Conservation (phyloP, 306 rosid species). For the Mimosa bimucronata region DNA sequence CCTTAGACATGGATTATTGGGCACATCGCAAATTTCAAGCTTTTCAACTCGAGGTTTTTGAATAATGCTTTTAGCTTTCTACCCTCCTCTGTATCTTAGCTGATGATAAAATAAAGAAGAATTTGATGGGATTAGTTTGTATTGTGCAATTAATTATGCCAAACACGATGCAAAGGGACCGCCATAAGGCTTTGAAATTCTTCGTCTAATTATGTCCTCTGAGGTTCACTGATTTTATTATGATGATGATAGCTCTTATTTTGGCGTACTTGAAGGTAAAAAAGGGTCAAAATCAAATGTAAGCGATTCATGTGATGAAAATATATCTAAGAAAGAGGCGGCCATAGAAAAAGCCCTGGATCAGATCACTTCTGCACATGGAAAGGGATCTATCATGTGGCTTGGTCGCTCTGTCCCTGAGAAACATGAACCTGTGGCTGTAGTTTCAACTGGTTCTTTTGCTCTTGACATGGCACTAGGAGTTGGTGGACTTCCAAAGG, state of each 20-base stretch:
- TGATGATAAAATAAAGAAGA: background rate
- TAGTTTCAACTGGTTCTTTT: conserved; percentile 83
- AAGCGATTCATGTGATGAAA: conserved; percentile 71
- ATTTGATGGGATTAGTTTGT: conserved; percentile 11
- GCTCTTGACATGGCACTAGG: conserved; percentile 85
- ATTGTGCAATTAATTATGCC: background rate
- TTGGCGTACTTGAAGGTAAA: conserved; percentile 56
- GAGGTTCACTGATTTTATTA: conserved; percentile 13
- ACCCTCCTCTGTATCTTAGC: conserved; percentile 11
- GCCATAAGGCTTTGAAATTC: conserved; percentile 13
- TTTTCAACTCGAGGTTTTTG: conserved; percentile 72
- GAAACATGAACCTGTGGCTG: conserved; percentile 73
- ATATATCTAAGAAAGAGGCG: conserved; percentile 74
- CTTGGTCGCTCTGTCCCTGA: conserved; percentile 66
- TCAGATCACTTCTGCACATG: conserved; percentile 84
- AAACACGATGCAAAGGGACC: background rate
- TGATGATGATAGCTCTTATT: conserved; percentile 17
- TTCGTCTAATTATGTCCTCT: background rate
- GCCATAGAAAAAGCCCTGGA: conserved; percentile 88
- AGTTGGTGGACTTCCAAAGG: conserved; percentile 92
- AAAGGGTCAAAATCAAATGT: conserved; percentile 71
- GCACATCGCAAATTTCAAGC: conserved; percentile 55
- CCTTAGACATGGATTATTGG: conserved; percentile 50
- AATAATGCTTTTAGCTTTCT: conserved; percentile 1
- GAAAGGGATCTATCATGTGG: conserved; percentile 97